These are phyloP conservation scores for Pseudocercospora eumusae DNA, from an alignment of 2,329 filamentous ascomycete species.

Conservation along the genomic window DNA sequence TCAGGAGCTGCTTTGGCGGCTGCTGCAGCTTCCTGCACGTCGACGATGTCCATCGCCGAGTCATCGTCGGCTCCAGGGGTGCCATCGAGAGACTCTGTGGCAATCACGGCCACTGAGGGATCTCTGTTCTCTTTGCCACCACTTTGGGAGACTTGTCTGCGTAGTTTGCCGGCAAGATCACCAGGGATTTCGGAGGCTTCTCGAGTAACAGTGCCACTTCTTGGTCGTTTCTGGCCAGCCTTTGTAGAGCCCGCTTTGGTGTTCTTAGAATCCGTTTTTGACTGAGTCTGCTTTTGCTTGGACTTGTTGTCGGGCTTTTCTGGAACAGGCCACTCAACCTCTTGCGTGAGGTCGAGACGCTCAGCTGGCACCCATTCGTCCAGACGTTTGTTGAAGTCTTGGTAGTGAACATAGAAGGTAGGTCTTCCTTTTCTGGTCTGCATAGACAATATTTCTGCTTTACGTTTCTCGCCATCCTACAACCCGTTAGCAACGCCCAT, in stretches of 20 bases:
- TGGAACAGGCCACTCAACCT: conserved; percentile 94
- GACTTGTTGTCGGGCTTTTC: conserved; percentile 88
- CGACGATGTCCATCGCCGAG: conserved; percentile 54
- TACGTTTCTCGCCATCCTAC: conserved; percentile 77
- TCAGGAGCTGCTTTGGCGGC: conserved; percentile 55
- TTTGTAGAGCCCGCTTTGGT: conserved; percentile 42
- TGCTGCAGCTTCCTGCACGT: conserved; percentile 55
- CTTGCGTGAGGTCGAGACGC: conserved; percentile 81
- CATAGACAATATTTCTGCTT: conserved; percentile 95
- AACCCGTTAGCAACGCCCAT: conserved; percentile 9
- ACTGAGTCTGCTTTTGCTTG: conserved; percentile 61
- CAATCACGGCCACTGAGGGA: conserved; percentile 45
- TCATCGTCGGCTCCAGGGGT: conserved; percentile 56
- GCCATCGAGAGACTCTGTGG: conserved; percentile 50
- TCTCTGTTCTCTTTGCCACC: conserved; percentile 63
- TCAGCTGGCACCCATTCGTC: conserved; percentile 85
- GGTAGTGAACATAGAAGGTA: conserved; percentile 94
- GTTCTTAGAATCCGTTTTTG: conserved; percentile 42
- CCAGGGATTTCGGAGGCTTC: conserved; percentile 36
- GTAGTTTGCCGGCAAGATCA: conserved; percentile 58
- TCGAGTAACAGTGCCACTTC: conserved; percentile 49
- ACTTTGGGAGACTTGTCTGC: conserved; percentile 54
- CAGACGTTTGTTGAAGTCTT: conserved; percentile 92
- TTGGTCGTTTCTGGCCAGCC: conserved; percentile 49
- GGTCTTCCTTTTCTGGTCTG: conserved; percentile 84